Conservation (phyloP, 768 basidiomycete genomes). For the Cubamyces lactineus region DNA sequence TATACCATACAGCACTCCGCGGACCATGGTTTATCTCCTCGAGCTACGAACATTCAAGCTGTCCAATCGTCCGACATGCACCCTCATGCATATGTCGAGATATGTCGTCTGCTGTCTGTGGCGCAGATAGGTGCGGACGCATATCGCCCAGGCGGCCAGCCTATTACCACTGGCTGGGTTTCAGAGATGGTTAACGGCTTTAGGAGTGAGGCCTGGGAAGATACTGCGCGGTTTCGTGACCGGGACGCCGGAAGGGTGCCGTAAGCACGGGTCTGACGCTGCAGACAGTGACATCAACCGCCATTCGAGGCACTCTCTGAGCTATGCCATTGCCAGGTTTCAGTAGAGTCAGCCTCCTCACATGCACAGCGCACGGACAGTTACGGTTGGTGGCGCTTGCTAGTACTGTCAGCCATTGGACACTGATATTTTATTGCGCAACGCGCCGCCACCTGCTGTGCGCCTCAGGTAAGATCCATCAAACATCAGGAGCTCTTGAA, state of each 20-base stretch:
- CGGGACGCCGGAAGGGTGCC: background rate
- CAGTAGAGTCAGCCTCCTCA: conserved; percentile 2
- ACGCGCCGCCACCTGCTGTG: background rate
- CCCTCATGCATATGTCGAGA: background rate
- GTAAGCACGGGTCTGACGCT: background rate
- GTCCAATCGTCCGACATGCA: conserved; percentile 2
- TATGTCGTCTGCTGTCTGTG: conserved; percentile 8
- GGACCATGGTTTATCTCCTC: background rate
- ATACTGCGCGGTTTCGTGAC: too few species aligned
- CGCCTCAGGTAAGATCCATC: conserved; percentile 16
- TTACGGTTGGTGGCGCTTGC: conserved; percentile 16
- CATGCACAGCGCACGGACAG: background rate
- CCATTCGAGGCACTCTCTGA: background rate
- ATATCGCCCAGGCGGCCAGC: background rate
- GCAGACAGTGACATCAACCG: background rate
- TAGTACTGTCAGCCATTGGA: conserved; percentile 12
- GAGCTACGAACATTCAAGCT: conserved; percentile 3
- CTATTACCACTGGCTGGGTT: too few species aligned
- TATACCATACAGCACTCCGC: background rate
- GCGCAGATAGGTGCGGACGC: background rate
- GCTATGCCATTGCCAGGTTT: background rate
- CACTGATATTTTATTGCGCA: background rate
- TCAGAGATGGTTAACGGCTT: too few species aligned
- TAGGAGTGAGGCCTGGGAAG: too few species aligned
- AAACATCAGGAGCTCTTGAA: conserved; percentile 5